Evolutionary conservation across 441 rosid genomes (phyloP), one percentile per base, ranked within the genome.

Genomic region (Macaranga tanarius): DNA sequence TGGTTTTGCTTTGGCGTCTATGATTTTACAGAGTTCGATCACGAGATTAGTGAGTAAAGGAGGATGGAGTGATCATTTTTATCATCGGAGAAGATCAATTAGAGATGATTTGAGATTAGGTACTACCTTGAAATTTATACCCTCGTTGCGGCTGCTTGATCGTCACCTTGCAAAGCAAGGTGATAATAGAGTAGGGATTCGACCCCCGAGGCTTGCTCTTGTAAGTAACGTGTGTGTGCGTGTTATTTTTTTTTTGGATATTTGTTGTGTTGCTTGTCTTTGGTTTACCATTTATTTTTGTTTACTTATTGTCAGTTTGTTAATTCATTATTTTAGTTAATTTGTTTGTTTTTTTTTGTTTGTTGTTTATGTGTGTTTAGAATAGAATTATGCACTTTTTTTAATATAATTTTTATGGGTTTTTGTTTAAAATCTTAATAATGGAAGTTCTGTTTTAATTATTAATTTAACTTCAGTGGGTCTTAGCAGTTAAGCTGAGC

Each of bases 21-120:
- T 96, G 77, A 75, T 93, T 72, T 73, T 95, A 76, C 97, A 96
- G 84, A 87, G 85, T 84, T 92, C 99, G 69, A 88, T 93, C 72
- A 73, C 87, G 19, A 60, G 82, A 63, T 74, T 87, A 70, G 74
- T 88, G 64, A 84, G 88, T 80, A 90, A 82, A 65, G 95, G 95
- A 19, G 93, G 95, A n/a, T 69, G 79, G 75, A 80, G 74, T 70
- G 92, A 81, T 47, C 75, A 72, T 20, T 70, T 19, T 54, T 6
- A 5, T 22, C 5, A 2, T 20, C 4, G 5, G 1, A 55, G 73
- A 74, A 77, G 82, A 68, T 79, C 82, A 52, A 72, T 79, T 44
- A 74, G 82, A 64, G 86, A 79, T 15, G 91, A 81, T 19, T 74
- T 90, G 69, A 85, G 78, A 79, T 79, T 88, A 9, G 98, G 96